A percentile compares a stretch with the other conserved stretches of the same genome.
phyloP scores from a whole-genome alignment of 2,329 filamentous ascomycete genomes.

The Aspergillus unguis region DNA sequence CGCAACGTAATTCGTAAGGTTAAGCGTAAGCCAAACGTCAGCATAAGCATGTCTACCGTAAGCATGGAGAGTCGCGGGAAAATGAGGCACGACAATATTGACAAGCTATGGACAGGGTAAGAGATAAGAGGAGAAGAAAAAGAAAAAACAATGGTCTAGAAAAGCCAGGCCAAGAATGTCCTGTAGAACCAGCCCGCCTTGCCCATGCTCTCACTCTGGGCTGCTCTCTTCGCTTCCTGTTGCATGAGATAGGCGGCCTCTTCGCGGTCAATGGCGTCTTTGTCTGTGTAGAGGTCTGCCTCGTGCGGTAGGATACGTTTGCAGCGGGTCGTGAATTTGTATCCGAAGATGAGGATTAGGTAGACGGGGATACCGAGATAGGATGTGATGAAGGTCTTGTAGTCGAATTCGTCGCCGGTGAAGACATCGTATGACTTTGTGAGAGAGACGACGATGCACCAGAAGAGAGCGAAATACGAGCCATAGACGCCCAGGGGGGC shows the following conservation, averaged over 20 bases:
- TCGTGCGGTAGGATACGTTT: constrained; percentile 56
- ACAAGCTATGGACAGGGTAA: too few species aligned
- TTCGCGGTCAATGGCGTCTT: constrained; percentile 69
- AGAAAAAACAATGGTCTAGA: constrained; percentile 38
- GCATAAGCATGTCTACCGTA: background rate
- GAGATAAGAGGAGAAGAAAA: background rate
- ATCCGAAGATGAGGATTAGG: constrained; percentile 64
- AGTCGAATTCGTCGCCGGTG: constrained; percentile 59
- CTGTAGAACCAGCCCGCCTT: constrained; percentile 53
- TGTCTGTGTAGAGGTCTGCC: constrained; percentile 69
- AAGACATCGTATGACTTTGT: constrained; percentile 84
- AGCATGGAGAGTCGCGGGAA: too few species aligned
- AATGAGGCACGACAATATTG: too few species aligned
- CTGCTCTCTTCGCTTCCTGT: constrained; percentile 44
- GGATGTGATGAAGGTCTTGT: constrained; percentile 73
- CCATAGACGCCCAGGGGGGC: constrained; percentile 71
- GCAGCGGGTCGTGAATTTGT: constrained; percentile 58
- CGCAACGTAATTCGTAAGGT: background rate
- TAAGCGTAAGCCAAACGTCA: background rate
- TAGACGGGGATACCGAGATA: constrained; percentile 76
- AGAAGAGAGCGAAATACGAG: constrained; percentile 63
- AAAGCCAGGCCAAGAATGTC: constrained; percentile 59
- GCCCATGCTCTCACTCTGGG: constrained; percentile 34
- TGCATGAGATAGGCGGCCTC: constrained; percentile 65
- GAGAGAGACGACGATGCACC: constrained; percentile 70